Evolutionary conservation across 192 early-diverging fungal genomes (phyloP), one percentile per base, ranked within the genome.

Genomic region (Pilaira anomala): DNA sequence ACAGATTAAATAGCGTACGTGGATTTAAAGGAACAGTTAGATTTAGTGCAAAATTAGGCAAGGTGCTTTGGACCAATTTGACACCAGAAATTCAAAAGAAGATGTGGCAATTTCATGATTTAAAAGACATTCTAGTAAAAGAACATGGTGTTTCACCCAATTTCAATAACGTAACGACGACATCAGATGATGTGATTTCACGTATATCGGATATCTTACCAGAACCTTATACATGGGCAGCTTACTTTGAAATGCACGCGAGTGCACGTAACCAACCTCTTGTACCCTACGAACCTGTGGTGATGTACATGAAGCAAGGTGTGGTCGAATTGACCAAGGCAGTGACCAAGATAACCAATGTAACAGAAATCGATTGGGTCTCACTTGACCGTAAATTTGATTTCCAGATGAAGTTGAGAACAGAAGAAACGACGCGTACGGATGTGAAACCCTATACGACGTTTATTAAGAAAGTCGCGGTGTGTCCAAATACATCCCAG

Each of bases 391-490:
- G 74, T 19, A 76, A 73, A 53, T 63, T 66, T 22, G 78, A 79
- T 29, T 79, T 79, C 46, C 51, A 64, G 25, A 46, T 76, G 12
- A 58, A 36, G 19, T 21, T 79, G 7, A 24, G 49, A 11, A 62
- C 64, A 4, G 48, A 73, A 41, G 51, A 67, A 28, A 13, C 19
- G 25, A 48, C 65, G 8, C 74, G 74, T 11, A 41, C 48, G 11
- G 75, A 76, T 48, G 66, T 79, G 6, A 76, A 74, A 42, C 78
- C 78, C 2, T 79, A 74, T 21, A 57, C 45, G 14, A 76, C 74
- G 2, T 79, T 79, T 62, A 71, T 74, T 19, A 76, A 76, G 42
- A 79, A 76, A n/a, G 36, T 67, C 0, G 58, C 75, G 12, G 65
- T 76, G 9, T 73, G 45, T n/a, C 55, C 50, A 5, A 18, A 48